phyloP scores from a whole-genome alignment of 495 filamentous ascomycete genomes.

The Lasiosphaeria hispida region DNA sequence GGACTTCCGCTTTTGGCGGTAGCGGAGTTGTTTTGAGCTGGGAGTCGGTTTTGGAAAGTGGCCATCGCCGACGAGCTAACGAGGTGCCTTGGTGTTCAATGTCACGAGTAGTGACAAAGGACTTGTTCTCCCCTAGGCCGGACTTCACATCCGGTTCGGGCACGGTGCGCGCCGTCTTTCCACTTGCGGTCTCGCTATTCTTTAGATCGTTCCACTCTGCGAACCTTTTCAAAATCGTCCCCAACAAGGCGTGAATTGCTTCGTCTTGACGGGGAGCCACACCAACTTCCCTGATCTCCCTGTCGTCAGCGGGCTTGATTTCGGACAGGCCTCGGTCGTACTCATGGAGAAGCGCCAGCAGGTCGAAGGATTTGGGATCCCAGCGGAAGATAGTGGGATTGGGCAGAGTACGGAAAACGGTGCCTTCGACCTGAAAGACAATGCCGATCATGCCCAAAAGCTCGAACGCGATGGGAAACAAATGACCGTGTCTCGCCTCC shows the following conservation, averaged over 20 bases:
- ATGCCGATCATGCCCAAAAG: conserved; percentile 43
- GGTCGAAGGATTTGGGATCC: conserved; percentile 33
- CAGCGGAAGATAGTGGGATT: conserved; percentile 39
- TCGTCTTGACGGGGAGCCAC: no score
- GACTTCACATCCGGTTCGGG: neutral
- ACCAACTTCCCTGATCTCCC: neutral
- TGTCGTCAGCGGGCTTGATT: neutral
- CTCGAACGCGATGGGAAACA: conserved; percentile 45
- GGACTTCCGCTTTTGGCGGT: neutral
- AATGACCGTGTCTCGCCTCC: conserved; percentile 29
- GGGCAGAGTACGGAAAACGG: conserved; percentile 40
- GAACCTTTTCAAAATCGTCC: neutral
- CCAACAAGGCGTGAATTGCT: neutral
- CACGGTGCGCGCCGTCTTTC: neutral
- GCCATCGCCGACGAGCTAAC: neutral
- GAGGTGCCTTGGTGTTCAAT: neutral
- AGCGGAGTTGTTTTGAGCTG: conserved; percentile 7
- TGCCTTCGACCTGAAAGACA: conserved; percentile 33
- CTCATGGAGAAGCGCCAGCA: conserved; percentile 22
- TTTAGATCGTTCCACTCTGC: conserved; percentile 3
- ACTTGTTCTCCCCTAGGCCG: neutral
- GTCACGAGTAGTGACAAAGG: neutral
- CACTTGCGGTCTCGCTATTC: neutral
- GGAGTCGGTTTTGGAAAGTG: neutral
- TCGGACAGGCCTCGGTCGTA: conserved; percentile 21